phyloP scores from a whole-genome alignment of 1,139 yeast genomes.

The Candida sp. region DNA sequence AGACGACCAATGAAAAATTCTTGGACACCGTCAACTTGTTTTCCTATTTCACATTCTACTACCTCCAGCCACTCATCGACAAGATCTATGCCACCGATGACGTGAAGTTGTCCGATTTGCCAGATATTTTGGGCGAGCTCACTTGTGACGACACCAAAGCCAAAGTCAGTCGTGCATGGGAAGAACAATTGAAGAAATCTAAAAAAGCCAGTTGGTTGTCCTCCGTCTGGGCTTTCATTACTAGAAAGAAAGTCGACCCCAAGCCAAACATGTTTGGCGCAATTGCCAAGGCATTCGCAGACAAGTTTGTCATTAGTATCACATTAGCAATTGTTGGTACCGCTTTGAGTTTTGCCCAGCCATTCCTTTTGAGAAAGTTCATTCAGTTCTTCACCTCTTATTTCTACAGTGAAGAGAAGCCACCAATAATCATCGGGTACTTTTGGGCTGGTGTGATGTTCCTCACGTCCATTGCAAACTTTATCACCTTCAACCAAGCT shows the following conservation, averaged over 20 bases:
- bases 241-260: constrained; percentile 9
- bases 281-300: constrained; percentile 11
- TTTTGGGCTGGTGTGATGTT: constrained; percentile 33
- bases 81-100: constrained; percentile 23
- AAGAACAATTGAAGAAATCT: constrained; percentile 6
- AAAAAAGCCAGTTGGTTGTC: constrained; percentile 9
- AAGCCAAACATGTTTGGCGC: constrained; percentile 15
- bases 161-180: constrained; percentile 14
- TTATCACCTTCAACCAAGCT: constrained; percentile 29
- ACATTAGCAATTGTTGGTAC: constrained; percentile 25
- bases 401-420: constrained; percentile 19
- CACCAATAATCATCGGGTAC: constrained; percentile 30
- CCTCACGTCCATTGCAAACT: constrained; percentile 26
- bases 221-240: constrained; percentile 11
- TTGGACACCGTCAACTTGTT: constrained; percentile 24
- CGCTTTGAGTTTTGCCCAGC: constrained; percentile 25
- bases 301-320: constrained; percentile 13
- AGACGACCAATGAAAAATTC: constrained; percentile 26
- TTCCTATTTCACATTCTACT: constrained; percentile 25
- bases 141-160: constrained; percentile 13
- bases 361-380: constrained; percentile 35
- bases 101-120: constrained; percentile 25
- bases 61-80: constrained; percentile 28
- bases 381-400: constrained; percentile 28
- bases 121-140: constrained; percentile 17